A percentile compares a stretch with the other conserved stretches of the same genome.
phyloP scores from a whole-genome alignment of 139 green algal genomes.

The Edaphochlamys debaryana region DNA sequence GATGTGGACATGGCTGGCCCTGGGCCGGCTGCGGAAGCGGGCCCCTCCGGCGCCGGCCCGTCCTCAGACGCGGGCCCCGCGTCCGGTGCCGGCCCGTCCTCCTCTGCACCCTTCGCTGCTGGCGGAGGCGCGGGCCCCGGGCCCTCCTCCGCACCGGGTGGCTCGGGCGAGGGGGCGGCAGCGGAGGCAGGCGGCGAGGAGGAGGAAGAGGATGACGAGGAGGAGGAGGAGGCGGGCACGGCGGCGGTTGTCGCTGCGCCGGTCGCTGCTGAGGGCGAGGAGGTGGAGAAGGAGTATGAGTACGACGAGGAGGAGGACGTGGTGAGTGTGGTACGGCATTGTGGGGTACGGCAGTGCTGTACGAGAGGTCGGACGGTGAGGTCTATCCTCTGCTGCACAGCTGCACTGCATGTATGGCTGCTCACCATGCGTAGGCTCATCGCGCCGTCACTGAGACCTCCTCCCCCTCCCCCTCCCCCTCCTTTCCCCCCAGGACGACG shows the following conservation, averaged over 20 bases:
- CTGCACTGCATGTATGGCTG: too few species aligned
- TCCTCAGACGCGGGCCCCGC: neutral
- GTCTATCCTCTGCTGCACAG: too few species aligned
- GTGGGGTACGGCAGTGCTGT: too few species aligned
- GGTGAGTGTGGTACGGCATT: slow-evolving; percentile 19
- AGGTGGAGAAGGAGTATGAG: neutral
- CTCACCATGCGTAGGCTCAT: too few species aligned
- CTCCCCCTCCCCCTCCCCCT: too few species aligned
- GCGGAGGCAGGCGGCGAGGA: slow-evolving; percentile 1
- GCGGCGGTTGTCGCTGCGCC: neutral
- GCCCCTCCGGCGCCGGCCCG: neutral
- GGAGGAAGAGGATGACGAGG: slow-evolving; percentile 22
- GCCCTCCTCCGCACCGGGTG: neutral
- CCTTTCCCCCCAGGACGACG: slow-evolving; percentile 73
- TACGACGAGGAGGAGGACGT: slow-evolving; percentile 4
- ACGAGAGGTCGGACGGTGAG: too few species aligned
- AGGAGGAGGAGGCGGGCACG: neutral
- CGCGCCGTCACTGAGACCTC: too few species aligned
- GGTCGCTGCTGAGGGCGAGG: neutral
- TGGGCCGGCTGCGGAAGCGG: neutral
- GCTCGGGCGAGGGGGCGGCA: slow-evolving; percentile 12
- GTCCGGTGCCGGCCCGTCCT: neutral
- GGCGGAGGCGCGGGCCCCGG: too few species aligned
- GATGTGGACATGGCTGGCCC: too few species aligned
- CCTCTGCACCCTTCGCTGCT: too few species aligned